phyloP scores from a whole-genome alignment of 805 yeast genomes.

The Hanseniaspora osmophila region DNA sequence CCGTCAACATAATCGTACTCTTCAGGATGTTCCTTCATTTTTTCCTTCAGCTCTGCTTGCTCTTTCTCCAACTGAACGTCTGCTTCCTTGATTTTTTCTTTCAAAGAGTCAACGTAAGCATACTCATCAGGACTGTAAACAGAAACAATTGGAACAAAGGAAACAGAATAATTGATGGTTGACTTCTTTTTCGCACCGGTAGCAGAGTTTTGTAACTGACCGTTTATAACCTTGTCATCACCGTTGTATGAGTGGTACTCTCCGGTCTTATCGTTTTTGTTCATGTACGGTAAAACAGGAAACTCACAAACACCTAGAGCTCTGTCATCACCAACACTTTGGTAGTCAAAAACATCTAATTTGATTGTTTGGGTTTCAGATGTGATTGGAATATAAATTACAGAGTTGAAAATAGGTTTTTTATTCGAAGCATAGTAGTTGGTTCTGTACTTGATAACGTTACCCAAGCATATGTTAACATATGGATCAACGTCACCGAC shows the following conservation, averaged over 20 bases:
- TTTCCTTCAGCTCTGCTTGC: slow-evolving; percentile 35
- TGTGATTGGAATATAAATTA: slow-evolving; percentile 43
- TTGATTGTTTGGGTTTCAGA: slow-evolving; percentile 46
- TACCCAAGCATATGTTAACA: slow-evolving; percentile 43
- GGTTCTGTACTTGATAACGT: slow-evolving; percentile 43
- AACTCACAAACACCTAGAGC: slow-evolving; percentile 44
- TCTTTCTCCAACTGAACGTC: slow-evolving; percentile 27
- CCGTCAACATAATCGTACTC: slow-evolving; percentile 50
- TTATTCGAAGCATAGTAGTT: slow-evolving; percentile 36
- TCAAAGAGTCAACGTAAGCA: slow-evolving; percentile 30
- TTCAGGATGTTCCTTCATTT: slow-evolving; percentile 41
- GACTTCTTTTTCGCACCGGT: slow-evolving; percentile 26
- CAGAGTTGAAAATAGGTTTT: slow-evolving; percentile 47
- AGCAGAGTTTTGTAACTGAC: slow-evolving; percentile 17
- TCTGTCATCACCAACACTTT: slow-evolving; percentile 48
- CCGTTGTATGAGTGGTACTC: slow-evolving; percentile 27
- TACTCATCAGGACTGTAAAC: slow-evolving; percentile 47
- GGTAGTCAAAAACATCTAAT: slow-evolving; percentile 53
- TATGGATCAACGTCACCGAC: slow-evolving; percentile 71
- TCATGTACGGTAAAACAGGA: slow-evolving; percentile 34
- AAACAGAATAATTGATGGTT: slow-evolving; percentile 35
- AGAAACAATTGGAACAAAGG: slow-evolving; percentile 53
- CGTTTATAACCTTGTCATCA: slow-evolving; percentile 23
- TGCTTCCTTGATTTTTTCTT: slow-evolving; percentile 26
- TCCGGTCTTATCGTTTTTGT: slow-evolving; percentile 31